Conservation (phyloP, 495 filamentous ascomycete genomes). For the Podospora pseudopauciseta region DNA sequence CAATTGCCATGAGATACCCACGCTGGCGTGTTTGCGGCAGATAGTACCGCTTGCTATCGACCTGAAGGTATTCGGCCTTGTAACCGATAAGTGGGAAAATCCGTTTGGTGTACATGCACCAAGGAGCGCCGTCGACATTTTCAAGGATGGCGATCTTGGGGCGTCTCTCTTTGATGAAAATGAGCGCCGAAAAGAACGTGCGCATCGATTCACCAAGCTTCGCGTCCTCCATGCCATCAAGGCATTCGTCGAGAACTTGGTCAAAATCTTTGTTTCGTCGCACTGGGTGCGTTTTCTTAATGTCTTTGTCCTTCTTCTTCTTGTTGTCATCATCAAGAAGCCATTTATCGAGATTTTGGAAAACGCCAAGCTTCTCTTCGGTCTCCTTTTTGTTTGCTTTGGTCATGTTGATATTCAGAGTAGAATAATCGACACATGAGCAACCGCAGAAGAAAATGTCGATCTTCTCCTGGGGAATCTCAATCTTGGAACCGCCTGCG, state of each 20-base stretch:
- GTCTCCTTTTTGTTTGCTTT: conserved; percentile 21
- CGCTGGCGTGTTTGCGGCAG: conserved; percentile 74
- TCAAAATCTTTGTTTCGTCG: conserved; percentile 10
- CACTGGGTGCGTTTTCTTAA: background rate
- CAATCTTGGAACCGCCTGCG: conserved; percentile 59
- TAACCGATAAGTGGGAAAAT: conserved; percentile 57
- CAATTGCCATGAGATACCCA: conserved; percentile 67
- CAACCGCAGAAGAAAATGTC: conserved; percentile 75
- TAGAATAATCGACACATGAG: conserved; percentile 73
- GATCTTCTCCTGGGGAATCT: conserved; percentile 52
- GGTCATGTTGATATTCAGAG: conserved; percentile 44
- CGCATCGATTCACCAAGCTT: conserved; percentile 62
- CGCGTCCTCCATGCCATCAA: conserved; percentile 30
- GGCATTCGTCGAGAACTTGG: conserved; percentile 18
- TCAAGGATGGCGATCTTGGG: conserved; percentile 71
- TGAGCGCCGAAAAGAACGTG: conserved; percentile 63
- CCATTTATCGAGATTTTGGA: conserved; percentile 10
- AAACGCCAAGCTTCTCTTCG: background rate
- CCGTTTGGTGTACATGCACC: conserved; percentile 48
- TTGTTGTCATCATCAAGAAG: conserved; percentile 7
- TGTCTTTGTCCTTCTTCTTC: background rate
- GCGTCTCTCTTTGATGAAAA: conserved; percentile 51
- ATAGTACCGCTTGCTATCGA: conserved; percentile 76
- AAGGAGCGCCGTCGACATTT: conserved; percentile 65
- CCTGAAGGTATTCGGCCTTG: conserved; percentile 33